Base-by-base conservation (phyloP, 2,329 filamentous ascomycete species). In the Aspergillus hortae region DNA sequence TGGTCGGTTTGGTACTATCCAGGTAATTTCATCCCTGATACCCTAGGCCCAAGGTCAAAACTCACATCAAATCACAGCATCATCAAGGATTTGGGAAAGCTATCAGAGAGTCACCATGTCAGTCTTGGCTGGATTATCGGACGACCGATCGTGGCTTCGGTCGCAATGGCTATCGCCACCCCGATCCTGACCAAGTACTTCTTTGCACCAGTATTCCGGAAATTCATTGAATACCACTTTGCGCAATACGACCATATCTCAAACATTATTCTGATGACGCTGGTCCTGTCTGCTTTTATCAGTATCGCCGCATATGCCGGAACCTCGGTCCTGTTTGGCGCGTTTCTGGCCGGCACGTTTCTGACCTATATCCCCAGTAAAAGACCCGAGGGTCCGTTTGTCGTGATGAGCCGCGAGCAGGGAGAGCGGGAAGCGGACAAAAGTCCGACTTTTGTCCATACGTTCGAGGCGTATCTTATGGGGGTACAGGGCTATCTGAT, bases 1-100 rank as follows among this genome's bases (percentile, higher is more conserved):
- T 77, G 1, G 68, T 71, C 1, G 75, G 74, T 2, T 68, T 78
- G 10, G 70, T 78, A 46, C 72, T 66, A 51, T 51, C 57, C 1
- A 67, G 64, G 64, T 66, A 19, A 40, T 44, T 46, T 2, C 23
- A 21, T 41, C 2, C 17, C 2, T 21, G 6, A 25, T 11, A 41
- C 38, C 25, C 41, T 25, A 27, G 19, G 12, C 11, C 15, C 10
- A 12, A 44, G 0, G 11, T 17, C 19, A 19, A 2, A 12, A 43
- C 30, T 45, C 23, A 23, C 14, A 11, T 25, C 6, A 27, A 17
- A 7, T 27, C 12, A 36, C 11, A 68, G 66, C 51, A 61, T 76
- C 58, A 72, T 72, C 27, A 61, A 60, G 27, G 67, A 68, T 21
- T 54, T 69, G 4, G 55, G 60, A 3, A 40, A 61, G 21, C 54